A percentile compares a stretch with the other conserved stretches of the same genome.
phyloP scores from a whole-genome alignment of 768 basidiomycete genomes.

The Grammothele lineata region DNA sequence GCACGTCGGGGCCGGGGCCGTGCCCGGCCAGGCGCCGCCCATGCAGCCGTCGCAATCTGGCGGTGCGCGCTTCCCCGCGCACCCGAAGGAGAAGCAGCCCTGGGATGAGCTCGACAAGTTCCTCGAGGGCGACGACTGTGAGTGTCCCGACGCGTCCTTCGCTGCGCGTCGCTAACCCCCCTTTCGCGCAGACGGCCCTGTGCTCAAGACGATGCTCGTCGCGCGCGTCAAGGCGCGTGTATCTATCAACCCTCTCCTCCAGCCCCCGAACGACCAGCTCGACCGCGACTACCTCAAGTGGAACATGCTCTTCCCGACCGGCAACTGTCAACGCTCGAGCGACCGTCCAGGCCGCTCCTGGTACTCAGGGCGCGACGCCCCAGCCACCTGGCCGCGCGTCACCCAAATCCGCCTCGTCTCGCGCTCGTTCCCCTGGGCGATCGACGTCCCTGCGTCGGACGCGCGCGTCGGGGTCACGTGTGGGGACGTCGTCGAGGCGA shows the following conservation, averaged over 20 bases:
- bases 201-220: conserved; percentile 57
- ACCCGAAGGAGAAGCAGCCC: conserved; percentile 10
- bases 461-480: conserved; percentile 57
- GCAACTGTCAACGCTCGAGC: conserved; percentile 56
- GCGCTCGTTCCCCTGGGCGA: conserved; percentile 49
- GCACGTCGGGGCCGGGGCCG: no score
- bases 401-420: conserved; percentile 50
- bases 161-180: no score
- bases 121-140: conserved; percentile 40
- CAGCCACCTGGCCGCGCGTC: conserved; percentile 63
- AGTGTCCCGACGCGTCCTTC: no score
- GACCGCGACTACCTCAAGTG: conserved; percentile 53
- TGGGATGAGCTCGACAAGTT: conserved; percentile 32
- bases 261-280: conserved; percentile 36
- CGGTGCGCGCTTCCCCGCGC: background rate
- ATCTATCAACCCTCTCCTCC: conserved; percentile 59
- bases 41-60: conserved; percentile 16
- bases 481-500: conserved; percentile 56
- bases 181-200: conserved; percentile 56
- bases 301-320: conserved; percentile 70
- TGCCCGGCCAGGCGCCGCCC: conserved; percentile 1
- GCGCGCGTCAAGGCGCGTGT: conserved; percentile 44
- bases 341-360: conserved; percentile 60
- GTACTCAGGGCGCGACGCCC: conserved; percentile 58
- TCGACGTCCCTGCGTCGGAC: conserved; percentile 43